A percentile compares a stretch with the other conserved stretches of the same genome.
Conservation (phyloP, 2,329 filamentous ascomycete species). For the Monilinia aucupariae region DNA sequence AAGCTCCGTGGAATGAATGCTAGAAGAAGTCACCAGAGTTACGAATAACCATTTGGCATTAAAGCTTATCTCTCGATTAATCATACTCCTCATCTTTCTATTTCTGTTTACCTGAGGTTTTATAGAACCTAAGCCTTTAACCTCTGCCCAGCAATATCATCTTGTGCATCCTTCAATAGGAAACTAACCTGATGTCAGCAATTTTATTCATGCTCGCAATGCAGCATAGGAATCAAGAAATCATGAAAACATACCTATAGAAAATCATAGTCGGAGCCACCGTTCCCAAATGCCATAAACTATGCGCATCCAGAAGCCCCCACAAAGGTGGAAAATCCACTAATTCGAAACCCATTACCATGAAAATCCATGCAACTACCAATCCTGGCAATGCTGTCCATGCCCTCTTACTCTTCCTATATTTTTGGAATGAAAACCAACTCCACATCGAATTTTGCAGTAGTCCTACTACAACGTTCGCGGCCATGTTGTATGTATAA, state of each 20-base stretch:
- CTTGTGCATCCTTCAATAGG: constrained; percentile 75
- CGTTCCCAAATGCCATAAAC: constrained; percentile 91
- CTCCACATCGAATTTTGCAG: constrained; percentile 81
- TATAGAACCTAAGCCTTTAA: constrained; percentile 57
- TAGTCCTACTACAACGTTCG: constrained; percentile 78
- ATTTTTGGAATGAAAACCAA: constrained; percentile 72
- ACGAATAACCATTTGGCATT: neutral
- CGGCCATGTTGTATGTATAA: constrained; percentile 97
- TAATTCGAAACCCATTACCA: constrained; percentile 93
- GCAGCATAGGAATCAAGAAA: no score
- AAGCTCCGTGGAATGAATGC: neutral
- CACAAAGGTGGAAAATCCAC: constrained; percentile 85
- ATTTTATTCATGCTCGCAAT: neutral
- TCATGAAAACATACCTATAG: constrained; percentile 71
- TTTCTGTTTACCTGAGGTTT: neutral
- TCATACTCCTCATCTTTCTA: neutral
- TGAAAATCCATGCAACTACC: constrained; percentile 84
- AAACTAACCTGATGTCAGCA: constrained; percentile 53
- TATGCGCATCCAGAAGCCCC: constrained; percentile 86
- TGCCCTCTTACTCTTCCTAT: constrained; percentile 60
- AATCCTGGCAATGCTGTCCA: constrained; percentile 91
- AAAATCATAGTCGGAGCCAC: constrained; percentile 82
- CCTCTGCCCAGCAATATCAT: constrained; percentile 69
- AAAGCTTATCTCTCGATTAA: neutral
- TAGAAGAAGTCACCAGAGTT: neutral